A percentile compares a stretch with the other conserved stretches of the same genome.
phyloP scores from a whole-genome alignment of 176 grass and related monocot species.

The Hyparrhenia diplandra region DNA sequence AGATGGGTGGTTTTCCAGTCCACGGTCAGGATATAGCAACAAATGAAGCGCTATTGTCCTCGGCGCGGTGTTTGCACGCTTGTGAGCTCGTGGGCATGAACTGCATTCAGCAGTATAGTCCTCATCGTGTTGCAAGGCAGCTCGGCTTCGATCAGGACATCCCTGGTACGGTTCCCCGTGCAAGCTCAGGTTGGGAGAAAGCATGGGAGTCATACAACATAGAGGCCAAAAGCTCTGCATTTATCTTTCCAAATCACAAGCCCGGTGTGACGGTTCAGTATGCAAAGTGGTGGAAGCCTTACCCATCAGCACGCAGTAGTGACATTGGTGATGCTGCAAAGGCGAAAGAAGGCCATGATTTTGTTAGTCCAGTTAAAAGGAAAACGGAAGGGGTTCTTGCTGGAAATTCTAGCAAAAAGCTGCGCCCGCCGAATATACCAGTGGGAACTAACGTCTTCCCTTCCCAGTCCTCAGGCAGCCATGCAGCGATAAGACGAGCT shows the following conservation, averaged over 20 bases:
- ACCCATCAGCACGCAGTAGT: conserved; percentile 12
- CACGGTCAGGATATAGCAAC: background rate
- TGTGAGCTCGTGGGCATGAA: conserved; percentile 40
- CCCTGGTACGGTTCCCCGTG: conserved; percentile 24
- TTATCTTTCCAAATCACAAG: conserved; percentile 41
- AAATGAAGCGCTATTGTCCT: conserved; percentile 6
- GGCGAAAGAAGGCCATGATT: background rate
- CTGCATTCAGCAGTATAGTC: conserved; percentile 44
- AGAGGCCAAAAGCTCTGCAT: conserved; percentile 20
- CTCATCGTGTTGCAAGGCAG: conserved; percentile 65
- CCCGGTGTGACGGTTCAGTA: conserved; percentile 34
- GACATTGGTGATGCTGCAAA: background rate
- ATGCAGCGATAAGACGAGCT: background rate
- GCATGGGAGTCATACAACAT: conserved; percentile 62
- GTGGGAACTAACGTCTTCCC: background rate
- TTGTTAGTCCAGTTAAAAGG: conserved; percentile 36
- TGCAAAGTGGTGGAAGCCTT: conserved; percentile 49
- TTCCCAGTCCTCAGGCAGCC: background rate
- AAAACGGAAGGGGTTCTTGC: conserved; percentile 45
- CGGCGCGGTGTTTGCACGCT: conserved; percentile 28
- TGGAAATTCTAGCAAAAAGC: background rate
- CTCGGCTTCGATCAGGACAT: conserved; percentile 72
- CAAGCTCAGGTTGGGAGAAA: conserved; percentile 31
- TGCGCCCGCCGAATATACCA: background rate
- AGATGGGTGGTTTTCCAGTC: background rate